Conservation (phyloP, 495 filamentous ascomycete species). For the Tuber magnatum region DNA sequence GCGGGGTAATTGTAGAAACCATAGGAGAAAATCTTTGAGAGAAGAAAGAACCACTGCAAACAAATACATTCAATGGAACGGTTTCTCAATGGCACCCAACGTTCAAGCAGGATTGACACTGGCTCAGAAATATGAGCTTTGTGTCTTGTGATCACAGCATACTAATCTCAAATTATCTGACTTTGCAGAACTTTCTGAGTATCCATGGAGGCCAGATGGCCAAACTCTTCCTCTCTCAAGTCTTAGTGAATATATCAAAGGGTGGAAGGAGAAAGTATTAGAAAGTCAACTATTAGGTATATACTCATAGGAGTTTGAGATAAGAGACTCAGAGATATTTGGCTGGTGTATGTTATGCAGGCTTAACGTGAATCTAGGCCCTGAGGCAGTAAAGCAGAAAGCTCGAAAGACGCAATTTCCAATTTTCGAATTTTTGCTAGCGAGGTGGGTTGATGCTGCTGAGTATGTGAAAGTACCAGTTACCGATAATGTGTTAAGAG, state of each 20-base stretch:
- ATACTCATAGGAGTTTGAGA: background rate
- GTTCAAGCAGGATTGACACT: no score
- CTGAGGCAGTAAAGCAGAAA: constrained; percentile 30
- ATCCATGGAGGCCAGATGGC: background rate
- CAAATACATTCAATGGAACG: no score
- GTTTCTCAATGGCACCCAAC: no score
- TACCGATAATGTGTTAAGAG: constrained; percentile 26
- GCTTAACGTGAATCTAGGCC: constrained; percentile 10
- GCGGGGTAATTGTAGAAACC: no score
- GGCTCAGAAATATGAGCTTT: no score
- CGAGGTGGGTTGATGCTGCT: constrained; percentile 26
- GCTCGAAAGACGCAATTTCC: constrained; percentile 24
- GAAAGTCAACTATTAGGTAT: background rate
- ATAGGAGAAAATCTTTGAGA: no score
- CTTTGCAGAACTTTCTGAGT: background rate
- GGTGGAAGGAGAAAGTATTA: background rate
- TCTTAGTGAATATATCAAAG: background rate
- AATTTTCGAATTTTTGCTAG: constrained; percentile 30
- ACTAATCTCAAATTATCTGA: background rate
- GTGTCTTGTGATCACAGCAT: background rate
- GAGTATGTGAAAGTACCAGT: constrained; percentile 22
- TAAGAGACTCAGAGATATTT: no score
- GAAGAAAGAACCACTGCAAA: no score
- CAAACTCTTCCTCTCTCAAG: background rate
- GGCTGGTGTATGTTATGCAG: no score